Evolutionary conservation across 192 early-diverging fungal species (phyloP), one percentile per base, ranked within the genome.

Genomic region (Cladochytrium replicatum): DNA sequence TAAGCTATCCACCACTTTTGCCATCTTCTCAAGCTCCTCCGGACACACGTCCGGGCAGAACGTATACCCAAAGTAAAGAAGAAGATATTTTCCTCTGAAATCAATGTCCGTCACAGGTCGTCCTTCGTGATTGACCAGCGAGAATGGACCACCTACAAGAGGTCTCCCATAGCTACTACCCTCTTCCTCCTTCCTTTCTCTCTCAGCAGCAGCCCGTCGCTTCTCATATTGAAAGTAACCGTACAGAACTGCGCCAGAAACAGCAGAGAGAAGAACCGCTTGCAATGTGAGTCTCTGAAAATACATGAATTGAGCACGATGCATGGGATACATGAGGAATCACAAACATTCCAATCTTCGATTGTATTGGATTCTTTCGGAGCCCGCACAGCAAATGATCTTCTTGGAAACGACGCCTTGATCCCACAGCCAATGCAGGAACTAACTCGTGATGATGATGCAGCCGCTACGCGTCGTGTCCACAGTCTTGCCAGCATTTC

Each of bases 1-100:
- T 29, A 88, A 57, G 11, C 61, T 67, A 11, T 93, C 86, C 17
- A 89, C 72, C 8, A 91, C 87, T 37, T 85, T 77, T 4, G 87
- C 83, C 79, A 99, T 96, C 69, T 93, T 97, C 64, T 99, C 93
- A 31, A 99, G 71, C 67, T 99, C 95, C 54, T 97, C 95, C 2
- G 96, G 96, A 40, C 96, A 99, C 41, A 99, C 91, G 68, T 99
- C 96, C 1, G 96, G 96, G 61, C 96, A 99, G 64, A 96, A 87
- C 27, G 92, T 95, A 70, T 96, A 99, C n/a, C 96, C 96, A 80
- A 99, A 99, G 69, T 99, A 99, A 4, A 97, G 66, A 46, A 99
- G 66, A 66, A 82, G 78, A 58, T 80, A 97, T 30, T 82, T 83
- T 22, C 90, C 96, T 21, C 69, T 70, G 57, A 88, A 87, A 47